These are phyloP conservation scores for Pythium aphanidermatum DNA, from an alignment of 352 stramenopile genomes.

Conservation along the genomic window DNA sequence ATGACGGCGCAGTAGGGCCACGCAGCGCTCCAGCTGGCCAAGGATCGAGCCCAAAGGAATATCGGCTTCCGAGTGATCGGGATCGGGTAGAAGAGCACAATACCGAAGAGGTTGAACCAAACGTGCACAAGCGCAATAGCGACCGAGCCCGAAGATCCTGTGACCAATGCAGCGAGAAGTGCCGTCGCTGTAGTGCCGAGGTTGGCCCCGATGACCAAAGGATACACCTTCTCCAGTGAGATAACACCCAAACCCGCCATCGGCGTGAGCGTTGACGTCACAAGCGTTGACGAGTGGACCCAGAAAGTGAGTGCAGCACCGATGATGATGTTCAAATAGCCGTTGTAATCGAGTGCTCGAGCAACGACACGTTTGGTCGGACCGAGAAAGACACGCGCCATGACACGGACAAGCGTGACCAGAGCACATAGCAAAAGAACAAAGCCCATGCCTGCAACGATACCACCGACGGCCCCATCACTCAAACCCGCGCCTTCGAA, in stretches of 20 bases:
- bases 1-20: constrained; percentile 22
- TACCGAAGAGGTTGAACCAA: constrained; percentile 76
- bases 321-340: constrained; percentile 64
- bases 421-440: constrained; percentile 14
- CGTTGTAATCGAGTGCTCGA: constrained; percentile 68
- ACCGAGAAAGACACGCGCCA: constrained; percentile 35
- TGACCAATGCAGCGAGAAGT: constrained; percentile 59
- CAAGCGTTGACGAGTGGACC: constrained; percentile 74
- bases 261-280: constrained; percentile 68
- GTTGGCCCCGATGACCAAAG: constrained; percentile 79
- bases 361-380: constrained; percentile 66
- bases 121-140: constrained; percentile 70
- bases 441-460: constrained; percentile 16
- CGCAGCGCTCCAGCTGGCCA: constrained; percentile 27
- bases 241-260: constrained; percentile 64
- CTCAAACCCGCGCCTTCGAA: constrained; percentile 10
- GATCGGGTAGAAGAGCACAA: constrained; percentile 79
- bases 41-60: constrained; percentile 29
- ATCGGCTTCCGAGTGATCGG: constrained; percentile 63
- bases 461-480: constrained; percentile 8
- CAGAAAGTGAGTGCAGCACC: constrained; percentile 60
- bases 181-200: constrained; percentile 76
- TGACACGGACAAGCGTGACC: constrained; percentile 21
- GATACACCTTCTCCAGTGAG: constrained; percentile 61
- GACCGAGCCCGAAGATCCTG: constrained; percentile 38